Conservation (phyloP, 768 basidiomycete genomes). For the Paxillus ammoniavirescens region DNA sequence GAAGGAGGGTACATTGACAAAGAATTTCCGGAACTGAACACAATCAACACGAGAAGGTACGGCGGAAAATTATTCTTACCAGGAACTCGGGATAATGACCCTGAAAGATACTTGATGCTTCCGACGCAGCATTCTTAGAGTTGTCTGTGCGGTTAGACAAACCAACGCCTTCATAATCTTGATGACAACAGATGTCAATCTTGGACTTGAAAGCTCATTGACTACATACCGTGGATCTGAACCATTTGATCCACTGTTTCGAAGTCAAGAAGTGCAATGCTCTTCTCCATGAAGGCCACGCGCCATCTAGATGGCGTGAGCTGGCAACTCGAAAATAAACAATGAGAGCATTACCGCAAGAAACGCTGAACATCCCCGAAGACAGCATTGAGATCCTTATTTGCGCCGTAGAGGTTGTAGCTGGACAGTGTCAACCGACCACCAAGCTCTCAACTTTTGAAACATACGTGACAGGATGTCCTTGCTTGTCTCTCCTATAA, state of each 20-base stretch:
- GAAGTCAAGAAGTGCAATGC: constrained; percentile 65
- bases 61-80: constrained; percentile 34
- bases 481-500: constrained; percentile 69
- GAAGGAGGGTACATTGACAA: constrained; percentile 75
- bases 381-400: constrained; percentile 62
- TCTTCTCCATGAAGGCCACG: constrained; percentile 72
- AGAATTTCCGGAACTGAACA: constrained; percentile 67
- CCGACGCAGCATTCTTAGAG: constrained; percentile 73
- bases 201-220: neutral
- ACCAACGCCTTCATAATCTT: constrained; percentile 76
- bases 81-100: constrained; percentile 80
- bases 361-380: constrained; percentile 78
- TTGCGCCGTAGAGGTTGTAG: constrained; percentile 79
- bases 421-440: constrained; percentile 33
- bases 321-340: neutral
- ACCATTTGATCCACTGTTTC: constrained; percentile 68
- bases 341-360: constrained; percentile 49
- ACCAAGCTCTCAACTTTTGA: neutral
- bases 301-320: constrained; percentile 57
- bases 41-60: neutral
- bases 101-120: constrained; percentile 73
- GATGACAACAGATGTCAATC: neutral
- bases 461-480: constrained; percentile 67
- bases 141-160: constrained; percentile 65
- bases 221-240: constrained; percentile 62